Evolutionary conservation across 106 monocot genomes (phyloP).

Genomic region (Allium fistulosum): DNA sequence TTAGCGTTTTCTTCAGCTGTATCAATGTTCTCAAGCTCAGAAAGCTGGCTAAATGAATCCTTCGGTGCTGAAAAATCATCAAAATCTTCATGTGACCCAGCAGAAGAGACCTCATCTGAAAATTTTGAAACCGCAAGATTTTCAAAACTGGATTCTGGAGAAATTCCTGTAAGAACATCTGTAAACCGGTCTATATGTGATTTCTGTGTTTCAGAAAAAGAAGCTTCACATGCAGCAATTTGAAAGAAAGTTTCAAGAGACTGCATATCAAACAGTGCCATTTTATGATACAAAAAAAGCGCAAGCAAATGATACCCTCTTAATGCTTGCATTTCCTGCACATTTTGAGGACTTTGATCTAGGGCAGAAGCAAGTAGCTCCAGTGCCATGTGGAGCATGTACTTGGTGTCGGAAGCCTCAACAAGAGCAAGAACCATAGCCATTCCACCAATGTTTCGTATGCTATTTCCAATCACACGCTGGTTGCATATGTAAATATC

Average conservation of each 20-base stretch:
- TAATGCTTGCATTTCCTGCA: slow-evolving; percentile 84
- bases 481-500: slow-evolving; percentile 86
- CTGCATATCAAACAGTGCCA: slow-evolving; percentile 95
- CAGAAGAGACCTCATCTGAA: slow-evolving; percentile 72
- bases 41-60: slow-evolving; percentile 82
- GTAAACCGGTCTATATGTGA: slow-evolving; percentile 21
- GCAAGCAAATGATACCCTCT: slow-evolving; percentile 97
- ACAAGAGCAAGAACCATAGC: slow-evolving; percentile 84
- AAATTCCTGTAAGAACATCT: slow-evolving; percentile 28
- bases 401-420: slow-evolving; percentile 86
- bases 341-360: slow-evolving; percentile 82
- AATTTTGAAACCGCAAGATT: slow-evolving; percentile 64
- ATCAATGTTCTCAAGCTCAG: slow-evolving; percentile 79
- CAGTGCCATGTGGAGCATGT: slow-evolving; percentile 93
- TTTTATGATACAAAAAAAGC: slow-evolving; percentile 77
- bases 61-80: slow-evolving; percentile 76
- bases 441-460: slow-evolving; percentile 90
- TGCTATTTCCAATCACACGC: slow-evolving; percentile 70
- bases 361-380: slow-evolving; percentile 79
- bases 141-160: slow-evolving; percentile 52
- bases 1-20: slow-evolving; percentile 50
- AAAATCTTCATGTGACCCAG: slow-evolving; percentile 83
- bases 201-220: slow-evolving; percentile 66
- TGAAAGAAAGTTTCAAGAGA: slow-evolving; percentile 94
- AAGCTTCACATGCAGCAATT: slow-evolving; percentile 97